Evolutionary conservation across 768 basidiomycete species (phyloP).

Genomic region (Xerocomellus chrysenteron): DNA sequence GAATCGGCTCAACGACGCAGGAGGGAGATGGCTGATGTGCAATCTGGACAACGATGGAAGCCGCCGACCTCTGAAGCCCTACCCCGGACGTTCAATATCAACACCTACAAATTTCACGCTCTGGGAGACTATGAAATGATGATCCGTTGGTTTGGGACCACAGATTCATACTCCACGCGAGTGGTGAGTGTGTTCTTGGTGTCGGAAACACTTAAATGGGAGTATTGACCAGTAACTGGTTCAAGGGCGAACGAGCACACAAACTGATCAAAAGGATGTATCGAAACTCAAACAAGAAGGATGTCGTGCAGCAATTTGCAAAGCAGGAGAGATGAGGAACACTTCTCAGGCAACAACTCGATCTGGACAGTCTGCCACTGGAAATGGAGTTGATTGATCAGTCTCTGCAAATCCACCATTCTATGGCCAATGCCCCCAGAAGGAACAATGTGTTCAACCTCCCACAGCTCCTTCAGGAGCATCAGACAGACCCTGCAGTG

Average conservation of each 20-base stretch:
- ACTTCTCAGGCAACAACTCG: background rate
- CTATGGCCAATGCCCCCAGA: background rate
- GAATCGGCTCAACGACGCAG: background rate
- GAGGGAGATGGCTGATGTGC: background rate
- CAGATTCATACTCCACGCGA: no score
- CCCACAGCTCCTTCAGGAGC: background rate
- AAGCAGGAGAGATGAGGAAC: slow-evolving; percentile 11
- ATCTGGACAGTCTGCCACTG: background rate
- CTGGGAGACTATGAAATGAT: slow-evolving; percentile 22
- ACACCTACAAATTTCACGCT: slow-evolving; percentile 32
- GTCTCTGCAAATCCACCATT: background rate
- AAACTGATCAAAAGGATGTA: slow-evolving; percentile 27
- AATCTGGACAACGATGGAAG: background rate
- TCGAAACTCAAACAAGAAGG: slow-evolving; percentile 21
- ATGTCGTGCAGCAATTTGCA: background rate
- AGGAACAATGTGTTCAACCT: background rate
- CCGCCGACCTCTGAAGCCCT: background rate
- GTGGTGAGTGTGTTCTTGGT: no score
- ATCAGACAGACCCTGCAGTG: slow-evolving; percentile 15
- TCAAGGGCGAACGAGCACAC: background rate
- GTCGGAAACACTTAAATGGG: no score
- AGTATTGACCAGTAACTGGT: no score
- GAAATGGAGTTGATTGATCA: background rate
- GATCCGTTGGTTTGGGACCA: slow-evolving; percentile 7
- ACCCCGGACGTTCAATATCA: slow-evolving; percentile 21